Evolutionary conservation across 2,329 filamentous ascomycete species (phyloP), one percentile per base, ranked within the genome.

Genomic region (Ceratocystis harringtonii): DNA sequence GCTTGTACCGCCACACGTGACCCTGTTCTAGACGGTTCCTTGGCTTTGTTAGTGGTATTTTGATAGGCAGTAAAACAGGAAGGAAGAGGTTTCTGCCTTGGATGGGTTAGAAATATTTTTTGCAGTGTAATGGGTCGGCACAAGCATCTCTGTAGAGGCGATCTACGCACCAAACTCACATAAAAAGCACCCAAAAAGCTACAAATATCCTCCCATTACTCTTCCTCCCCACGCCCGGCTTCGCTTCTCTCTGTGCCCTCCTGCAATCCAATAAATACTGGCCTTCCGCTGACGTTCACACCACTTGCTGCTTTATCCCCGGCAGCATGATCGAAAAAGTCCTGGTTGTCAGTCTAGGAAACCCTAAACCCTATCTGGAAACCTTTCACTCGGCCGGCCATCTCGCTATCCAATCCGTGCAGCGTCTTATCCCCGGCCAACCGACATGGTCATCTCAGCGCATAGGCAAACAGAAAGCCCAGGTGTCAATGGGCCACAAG

Each of bases 301-400:
- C 22, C 22, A 25, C 22, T 1, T 25, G 22, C 22, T 25, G 22
- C 22, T 25, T 2, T 25, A 25, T 25, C 22, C 22, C 22, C 7
- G 25, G 36, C 52, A 28, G 77, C 58, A 82, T 80, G 48, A 65
- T 65, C 43, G 63, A 65, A 36, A 65, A 65, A 52, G 84, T 95
- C 70, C 83, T 97, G 66, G 80, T 97, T 71, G 83, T 91, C 77
- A 94, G 90, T 68, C 82, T 99, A 68, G 94, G 94, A 70, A 97
- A 97, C 71, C 90, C 89, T 5, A 79, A 81, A 5, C 78, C 84
- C 1, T 92, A 92, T 75, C 82, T 83, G 69, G 81, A 87, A 69
- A 95, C 89, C 22, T 84, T 92, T 6, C 94, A 97, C 76, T 92
- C 86, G 28, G 90, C 91, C 15, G 94, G 92, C 10, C 92, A 97